Percentiles rank a stretch among this genome's conserved stretches.
Conservation (phyloP, 2,329 filamentous ascomycete genomes). For the Tolypocladium inflatum region DNA sequence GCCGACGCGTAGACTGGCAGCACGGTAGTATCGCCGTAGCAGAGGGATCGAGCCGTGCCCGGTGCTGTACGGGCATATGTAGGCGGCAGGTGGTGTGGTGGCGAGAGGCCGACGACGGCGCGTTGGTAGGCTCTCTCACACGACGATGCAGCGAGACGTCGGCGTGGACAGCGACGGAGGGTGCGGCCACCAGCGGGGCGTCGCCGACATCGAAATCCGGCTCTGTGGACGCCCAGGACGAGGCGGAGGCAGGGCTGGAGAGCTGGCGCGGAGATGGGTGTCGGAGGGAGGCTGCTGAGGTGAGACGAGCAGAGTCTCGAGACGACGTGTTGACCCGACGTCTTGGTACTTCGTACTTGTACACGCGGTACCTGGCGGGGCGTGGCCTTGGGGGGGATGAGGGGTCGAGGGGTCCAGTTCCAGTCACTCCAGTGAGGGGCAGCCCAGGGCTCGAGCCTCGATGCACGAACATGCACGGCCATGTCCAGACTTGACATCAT, state of each 20-base stretch:
- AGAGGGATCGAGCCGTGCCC: not conserved
- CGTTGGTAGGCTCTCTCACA: not conserved
- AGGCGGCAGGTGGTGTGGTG: not conserved
- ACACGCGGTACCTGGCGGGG: not conserved
- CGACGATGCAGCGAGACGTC: not conserved
- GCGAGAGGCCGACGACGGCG: not conserved
- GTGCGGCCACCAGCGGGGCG: not conserved
- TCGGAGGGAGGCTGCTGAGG: not conserved
- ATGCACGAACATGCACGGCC: not conserved
- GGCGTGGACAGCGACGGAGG: not conserved
- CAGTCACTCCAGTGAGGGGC: not conserved
- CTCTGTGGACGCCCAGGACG: not conserved
- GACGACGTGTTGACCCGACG: not conserved
- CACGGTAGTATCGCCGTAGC: not conserved
- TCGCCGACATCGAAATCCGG: not conserved
- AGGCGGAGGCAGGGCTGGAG: not conserved
- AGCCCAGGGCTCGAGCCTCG: not conserved
- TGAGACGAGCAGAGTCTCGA: not conserved
- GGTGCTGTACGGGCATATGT: not conserved
- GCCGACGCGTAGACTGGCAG: constrained; percentile 12
- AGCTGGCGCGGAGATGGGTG: not conserved
- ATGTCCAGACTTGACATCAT: not conserved
- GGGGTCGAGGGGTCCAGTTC: not conserved
- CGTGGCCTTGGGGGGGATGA: too few relatives aligned
- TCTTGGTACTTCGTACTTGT: not conserved